Percentiles rank a stretch among this genome's conserved stretches.
phyloP scores from a whole-genome alignment of 495 filamentous ascomycete genomes.

The Penicillium bovifimosum region DNA sequence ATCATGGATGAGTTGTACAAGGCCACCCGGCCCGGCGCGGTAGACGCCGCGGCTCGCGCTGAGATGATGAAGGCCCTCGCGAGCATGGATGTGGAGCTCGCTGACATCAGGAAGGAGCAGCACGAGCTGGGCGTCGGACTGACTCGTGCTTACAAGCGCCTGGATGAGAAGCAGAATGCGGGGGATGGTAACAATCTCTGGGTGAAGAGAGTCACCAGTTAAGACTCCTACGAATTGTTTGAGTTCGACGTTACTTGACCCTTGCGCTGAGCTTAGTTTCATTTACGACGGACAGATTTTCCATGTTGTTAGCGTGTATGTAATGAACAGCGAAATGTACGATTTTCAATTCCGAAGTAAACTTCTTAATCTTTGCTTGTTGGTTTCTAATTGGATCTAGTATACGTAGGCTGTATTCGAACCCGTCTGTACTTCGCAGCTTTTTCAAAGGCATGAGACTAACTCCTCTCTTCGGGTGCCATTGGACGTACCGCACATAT shows the following conservation, averaged over 20 bases:
- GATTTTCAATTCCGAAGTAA: neutral
- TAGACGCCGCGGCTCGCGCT: conserved; percentile 54
- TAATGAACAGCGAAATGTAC: too few species aligned
- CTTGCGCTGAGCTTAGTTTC: neutral
- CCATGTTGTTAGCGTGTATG: neutral
- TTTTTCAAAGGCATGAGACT: conserved; percentile 4
- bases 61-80: conserved; percentile 69
- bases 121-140: conserved; percentile 83
- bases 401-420: too few species aligned
- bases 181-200: conserved; percentile 71
- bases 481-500: neutral
- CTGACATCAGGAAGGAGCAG: conserved; percentile 72
- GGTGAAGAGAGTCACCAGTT: conserved; percentile 66
- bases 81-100: conserved; percentile 64
- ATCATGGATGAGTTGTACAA: conserved; percentile 68
- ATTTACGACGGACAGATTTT: neutral
- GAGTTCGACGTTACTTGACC: too few species aligned
- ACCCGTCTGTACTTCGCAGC: neutral
- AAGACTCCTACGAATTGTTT: conserved; percentile 7
- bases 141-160: conserved; percentile 71
- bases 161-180: conserved; percentile 64
- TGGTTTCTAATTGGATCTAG: neutral
- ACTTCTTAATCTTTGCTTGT: neutral
- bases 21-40: conserved; percentile 51
- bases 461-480: neutral